Conservation (phyloP, 768 basidiomycete genomes). For the Coprinopsis marcescibilis region DNA sequence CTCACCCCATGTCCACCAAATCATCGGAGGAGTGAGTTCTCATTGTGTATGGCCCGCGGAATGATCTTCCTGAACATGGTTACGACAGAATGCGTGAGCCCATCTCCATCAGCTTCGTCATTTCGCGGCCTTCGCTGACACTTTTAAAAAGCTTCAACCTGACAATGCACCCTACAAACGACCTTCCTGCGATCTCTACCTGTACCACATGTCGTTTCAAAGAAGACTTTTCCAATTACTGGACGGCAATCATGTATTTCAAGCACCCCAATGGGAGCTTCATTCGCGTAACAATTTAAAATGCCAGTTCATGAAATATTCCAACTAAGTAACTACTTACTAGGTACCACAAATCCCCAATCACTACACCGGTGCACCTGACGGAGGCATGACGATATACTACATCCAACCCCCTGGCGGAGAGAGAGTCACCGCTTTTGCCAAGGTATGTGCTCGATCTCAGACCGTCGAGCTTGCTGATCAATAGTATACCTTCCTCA, state of each 20-base stretch:
- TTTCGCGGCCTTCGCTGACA: neutral
- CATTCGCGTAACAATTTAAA: neutral
- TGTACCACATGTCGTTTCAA: conserved; percentile 3
- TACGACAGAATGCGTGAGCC: neutral
- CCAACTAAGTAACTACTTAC: neutral
- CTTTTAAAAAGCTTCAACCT: neutral
- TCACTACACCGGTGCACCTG: neutral
- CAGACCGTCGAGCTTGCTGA: neutral
- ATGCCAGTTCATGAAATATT: neutral
- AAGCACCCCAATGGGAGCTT: conserved; percentile 5
- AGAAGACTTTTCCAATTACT: conserved; percentile 1
- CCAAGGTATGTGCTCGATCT: neutral
- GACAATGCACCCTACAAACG: neutral
- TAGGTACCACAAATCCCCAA: conserved; percentile 3
- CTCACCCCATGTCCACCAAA: conserved; percentile 3
- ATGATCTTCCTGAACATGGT: neutral
- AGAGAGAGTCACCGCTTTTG: neutral
- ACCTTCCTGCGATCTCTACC: neutral
- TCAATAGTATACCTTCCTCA: neutral
- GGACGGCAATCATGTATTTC: conserved; percentile 3
- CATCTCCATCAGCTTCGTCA: neutral
- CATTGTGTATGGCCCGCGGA: neutral
- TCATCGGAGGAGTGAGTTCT: conserved; percentile 2
- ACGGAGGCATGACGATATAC: conserved; percentile 3
- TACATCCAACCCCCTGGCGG: neutral